Conservation (phyloP, 169 alveolate species). For the Plasmodium sp. region DNA sequence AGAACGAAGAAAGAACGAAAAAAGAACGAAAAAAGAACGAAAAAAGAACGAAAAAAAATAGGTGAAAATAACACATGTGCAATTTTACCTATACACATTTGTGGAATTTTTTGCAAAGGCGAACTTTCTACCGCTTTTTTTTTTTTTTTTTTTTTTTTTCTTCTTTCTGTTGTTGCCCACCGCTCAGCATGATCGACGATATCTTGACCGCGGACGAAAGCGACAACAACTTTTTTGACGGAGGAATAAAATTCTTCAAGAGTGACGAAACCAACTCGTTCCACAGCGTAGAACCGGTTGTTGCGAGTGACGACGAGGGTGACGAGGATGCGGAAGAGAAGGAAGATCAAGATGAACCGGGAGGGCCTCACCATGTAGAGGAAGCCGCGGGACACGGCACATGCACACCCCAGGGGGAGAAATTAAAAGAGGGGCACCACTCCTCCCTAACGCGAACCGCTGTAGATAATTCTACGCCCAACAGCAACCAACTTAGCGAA, state of each 20-base stretch:
- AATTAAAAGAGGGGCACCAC: not conserved
- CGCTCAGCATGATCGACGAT: not conserved
- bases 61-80: not conserved
- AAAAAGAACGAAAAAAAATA: no score
- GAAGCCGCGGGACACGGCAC: not conserved
- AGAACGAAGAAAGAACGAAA: not conserved
- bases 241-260: not conserved
- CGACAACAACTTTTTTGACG: not conserved
- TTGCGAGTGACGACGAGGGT: constrained; percentile 21
- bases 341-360: constrained; percentile 1
- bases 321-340: not conserved
- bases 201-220: not conserved
- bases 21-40: not conserved
- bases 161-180: not conserved
- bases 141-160: not conserved
- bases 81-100: not conserved
- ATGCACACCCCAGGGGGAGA: not conserved
- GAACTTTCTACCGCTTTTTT: not conserved
- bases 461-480: not conserved
- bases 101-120: not conserved
- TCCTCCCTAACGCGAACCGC: not conserved
- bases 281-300: constrained; percentile 19
- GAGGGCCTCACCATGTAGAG: not conserved
- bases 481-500: not conserved
- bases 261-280: constrained; percentile 25